These are phyloP conservation scores for Phanerodontia chrysosporium DNA, from an alignment of 768 basidiomycete species.

Conservation along the genomic window DNA sequence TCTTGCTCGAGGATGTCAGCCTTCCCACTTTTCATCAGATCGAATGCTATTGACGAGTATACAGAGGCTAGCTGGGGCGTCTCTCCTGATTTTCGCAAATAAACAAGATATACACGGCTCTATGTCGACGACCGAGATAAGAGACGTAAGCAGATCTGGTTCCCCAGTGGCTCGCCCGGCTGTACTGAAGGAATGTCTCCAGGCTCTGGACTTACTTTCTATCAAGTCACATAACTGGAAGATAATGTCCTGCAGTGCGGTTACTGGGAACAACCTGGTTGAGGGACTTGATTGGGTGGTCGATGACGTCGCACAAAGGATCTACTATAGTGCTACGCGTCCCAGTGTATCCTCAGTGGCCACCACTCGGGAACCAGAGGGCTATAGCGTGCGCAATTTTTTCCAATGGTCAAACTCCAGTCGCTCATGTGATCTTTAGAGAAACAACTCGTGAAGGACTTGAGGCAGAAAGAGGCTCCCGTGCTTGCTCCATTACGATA, in stretches of 20 bases:
- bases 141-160: conserved; percentile 53
- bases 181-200: not conserved
- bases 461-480: too few relatives aligned
- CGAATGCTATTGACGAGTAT: not conserved
- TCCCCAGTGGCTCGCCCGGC: not conserved
- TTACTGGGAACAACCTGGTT: conserved; percentile 81
- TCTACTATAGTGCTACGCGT: conserved; percentile 76
- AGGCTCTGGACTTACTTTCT: conserved; percentile 77
- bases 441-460: too few relatives aligned
- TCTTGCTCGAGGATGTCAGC: conserved; percentile 89
- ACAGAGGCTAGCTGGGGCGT: conserved; percentile 95
- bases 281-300: conserved; percentile 92
- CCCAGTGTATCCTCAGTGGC: too few relatives aligned
- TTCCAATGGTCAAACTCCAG: too few relatives aligned
- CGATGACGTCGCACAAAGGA: conserved; percentile 76
- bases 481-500: too few relatives aligned
- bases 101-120: conserved; percentile 94
- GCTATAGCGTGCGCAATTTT: not conserved
- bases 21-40: not conserved
- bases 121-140: conserved; percentile 77
- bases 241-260: conserved; percentile 88
- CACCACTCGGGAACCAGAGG: not conserved
- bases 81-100: conserved; percentile 93
- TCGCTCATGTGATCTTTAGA: too few relatives aligned
- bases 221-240: conserved; percentile 90